A percentile compares a stretch with the other conserved stretches of the same genome.
These are phyloP conservation scores for Mortierella hygrophila DNA, from an alignment of 192 early-diverging fungal genomes.

Conservation along the genomic window DNA sequence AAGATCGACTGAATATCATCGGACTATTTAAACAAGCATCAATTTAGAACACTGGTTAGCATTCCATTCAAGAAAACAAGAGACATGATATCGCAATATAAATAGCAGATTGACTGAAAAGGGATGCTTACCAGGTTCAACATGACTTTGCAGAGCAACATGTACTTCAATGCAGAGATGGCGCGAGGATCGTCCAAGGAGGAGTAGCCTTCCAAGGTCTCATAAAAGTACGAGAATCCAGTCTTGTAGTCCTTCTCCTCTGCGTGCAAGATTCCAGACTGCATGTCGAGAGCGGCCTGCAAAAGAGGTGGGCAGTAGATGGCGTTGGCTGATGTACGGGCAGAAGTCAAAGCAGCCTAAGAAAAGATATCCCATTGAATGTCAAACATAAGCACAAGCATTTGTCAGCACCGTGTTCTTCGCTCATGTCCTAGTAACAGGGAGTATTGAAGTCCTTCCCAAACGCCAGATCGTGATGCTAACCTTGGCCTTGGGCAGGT, in stretches of 20 bases:
- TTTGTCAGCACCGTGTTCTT: not conserved
- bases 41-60: not conserved
- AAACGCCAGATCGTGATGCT: not conserved
- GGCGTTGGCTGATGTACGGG: slow-evolving; percentile 95
- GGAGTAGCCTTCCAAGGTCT: slow-evolving; percentile 95
- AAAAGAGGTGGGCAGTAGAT: slow-evolving; percentile 98
- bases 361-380: not conserved
- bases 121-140: slow-evolving; percentile 80
- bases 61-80: too few relatives aligned
- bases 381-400: not conserved
- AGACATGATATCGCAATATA: not conserved
- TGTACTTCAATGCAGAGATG: slow-evolving; percentile 94
- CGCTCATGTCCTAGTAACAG: not conserved
- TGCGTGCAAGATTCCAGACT: slow-evolving; percentile 96
- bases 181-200: slow-evolving; percentile 90
- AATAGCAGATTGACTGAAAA: not conserved
- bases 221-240: slow-evolving; percentile 96
- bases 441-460: not conserved
- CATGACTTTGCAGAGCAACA: slow-evolving; percentile 99
- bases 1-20: slow-evolving; percentile 95
- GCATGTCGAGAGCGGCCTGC: slow-evolving; percentile 97
- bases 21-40: slow-evolving; percentile 64
- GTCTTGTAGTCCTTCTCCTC: slow-evolving; percentile 99
- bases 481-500: slow-evolving; percentile 93
- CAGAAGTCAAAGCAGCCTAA: slow-evolving; percentile 94